These are phyloP conservation scores for Grifola frondosa DNA, from an alignment of 1,284 basidiomycete species.

Conservation along the genomic window DNA sequence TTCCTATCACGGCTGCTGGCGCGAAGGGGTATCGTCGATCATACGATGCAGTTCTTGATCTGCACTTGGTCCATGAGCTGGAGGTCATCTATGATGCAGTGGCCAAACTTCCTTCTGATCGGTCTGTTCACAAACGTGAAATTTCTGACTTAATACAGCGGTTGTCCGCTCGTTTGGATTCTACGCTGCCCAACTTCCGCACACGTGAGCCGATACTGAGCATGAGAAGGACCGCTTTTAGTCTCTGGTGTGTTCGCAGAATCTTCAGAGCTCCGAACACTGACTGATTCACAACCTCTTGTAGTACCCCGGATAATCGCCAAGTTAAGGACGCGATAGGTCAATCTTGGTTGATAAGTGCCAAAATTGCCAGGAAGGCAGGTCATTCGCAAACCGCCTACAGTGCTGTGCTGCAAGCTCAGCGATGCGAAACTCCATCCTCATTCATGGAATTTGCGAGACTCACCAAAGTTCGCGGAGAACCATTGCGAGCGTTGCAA, in stretches of 20 bases:
- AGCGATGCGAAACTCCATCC: constrained; percentile 73
- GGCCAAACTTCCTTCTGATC: constrained; percentile 15
- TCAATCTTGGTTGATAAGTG: constrained; percentile 87
- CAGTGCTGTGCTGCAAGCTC: constrained; percentile 91
- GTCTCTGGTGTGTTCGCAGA: constrained; percentile 54
- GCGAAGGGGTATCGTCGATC: constrained; percentile 79
- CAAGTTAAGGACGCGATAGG: constrained; percentile 65
- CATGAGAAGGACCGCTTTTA: constrained; percentile 85
- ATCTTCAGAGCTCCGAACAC: too few relatives aligned
- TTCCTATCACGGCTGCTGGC: constrained; percentile 80
- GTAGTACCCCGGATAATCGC: constrained; percentile 12
- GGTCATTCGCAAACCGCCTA: constrained; percentile 97
- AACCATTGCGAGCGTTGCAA: constrained; percentile 84
- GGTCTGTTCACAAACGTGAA: constrained; percentile 31
- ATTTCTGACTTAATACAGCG: constrained; percentile 45
- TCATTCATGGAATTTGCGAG: constrained; percentile 93
- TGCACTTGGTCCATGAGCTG: constrained; percentile 90
- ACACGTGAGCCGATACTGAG: constrained; percentile 89
- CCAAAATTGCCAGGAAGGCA: constrained; percentile 94
- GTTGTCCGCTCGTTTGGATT: constrained; percentile 67
- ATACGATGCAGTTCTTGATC: constrained; percentile 84
- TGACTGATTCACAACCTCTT: too few relatives aligned
- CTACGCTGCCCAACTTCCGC: constrained; percentile 90
- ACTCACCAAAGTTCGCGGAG: constrained; percentile 78
- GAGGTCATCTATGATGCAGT: constrained; percentile 68